Base-by-base conservation (phyloP, 805 yeast species). In the Cyberlindnera bimundalis region DNA sequence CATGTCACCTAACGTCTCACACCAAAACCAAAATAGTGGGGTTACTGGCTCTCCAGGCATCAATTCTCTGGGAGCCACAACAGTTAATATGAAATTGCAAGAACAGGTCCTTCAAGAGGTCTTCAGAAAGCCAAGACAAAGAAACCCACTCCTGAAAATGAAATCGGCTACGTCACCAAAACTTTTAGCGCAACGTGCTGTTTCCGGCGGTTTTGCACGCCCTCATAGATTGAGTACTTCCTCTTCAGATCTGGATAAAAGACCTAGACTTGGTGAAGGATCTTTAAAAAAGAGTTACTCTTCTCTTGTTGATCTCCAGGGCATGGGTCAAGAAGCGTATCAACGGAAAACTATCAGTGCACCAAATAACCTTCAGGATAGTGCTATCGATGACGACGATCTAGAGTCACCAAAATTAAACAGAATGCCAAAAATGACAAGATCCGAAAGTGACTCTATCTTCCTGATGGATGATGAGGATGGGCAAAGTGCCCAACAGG, bases 71-170 rank as follows among this genome's bases (percentile, higher is more conserved):
- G 86, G 84, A 1, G 71, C 87, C 2, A 84, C 95, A 0, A 74
- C 76, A 4, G 79, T 84, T 4, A 85, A 85, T 56, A 70, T 78
- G n/a, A 76, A 79, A 53, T 62, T 85, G 20, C 82, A 83, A 51
- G 91, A 84, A 51, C 63, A 79, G 35, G 86, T 85, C 0, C 58
- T 85, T 18, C 73, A 76, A 24, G 95, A 85, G 55, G 93, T 84
- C 0, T 84, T 85, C 64, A 78, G 79, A 5, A 48, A 25, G 21
- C 28, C 34, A 4, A 36, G 43, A 21, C 19, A 17, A 23, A 24
- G 38, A 17, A 33, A 19, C 12, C 29, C 37, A 34, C 2, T 33
- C 33, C 8, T 34, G 43, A 14, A 46, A 26, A 18, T 43, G 28
- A 48, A 39, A 29, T 43, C 48, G 23, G 42, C 51, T 1, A 50